Base-by-base conservation (phyloP, 2,329 filamentous ascomycete genomes). In the Teratosphaeria destructans region DNA sequence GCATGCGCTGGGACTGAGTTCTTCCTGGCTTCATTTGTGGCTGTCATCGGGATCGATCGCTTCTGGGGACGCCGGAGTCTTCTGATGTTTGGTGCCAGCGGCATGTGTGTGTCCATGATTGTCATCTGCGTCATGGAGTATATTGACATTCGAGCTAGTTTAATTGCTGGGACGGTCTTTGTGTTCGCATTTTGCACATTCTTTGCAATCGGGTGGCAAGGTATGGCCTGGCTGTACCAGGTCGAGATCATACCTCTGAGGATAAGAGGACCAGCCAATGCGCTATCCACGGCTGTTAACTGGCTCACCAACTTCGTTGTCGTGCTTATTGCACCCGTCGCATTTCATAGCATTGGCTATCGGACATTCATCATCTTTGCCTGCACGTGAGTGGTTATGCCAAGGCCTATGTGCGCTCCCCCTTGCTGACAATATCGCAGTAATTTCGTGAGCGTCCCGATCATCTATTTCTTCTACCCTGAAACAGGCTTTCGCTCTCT, bases 61-160 rank as follows among this genome's bases (percentile, higher is more conserved):
- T 72, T 79, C 59, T 62, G 60, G 60, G 78, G 78, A 16, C 76
- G 88, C 32, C 81, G 87, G 19, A 82, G 82, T 67, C 80, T 90
- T 62, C 89, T 90, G 85, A 74, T 90, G 27, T 83, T 88, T 62
- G 87, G 87, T 57, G 83, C 83, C 1, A 62, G 61, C 3, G 66
- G 66, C 47, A 65, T 65, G 63, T 60, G 61, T 11, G 16, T 65
- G 8, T 71, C 65, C 14, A 70, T 70, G 68, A 60, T 62, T 3
- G 61, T 71, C 12, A 54, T 62, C 34, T 53, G 29, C 35, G 60
- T 62, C 53, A 59, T 62, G 57, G 11, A 47, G 5, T 62, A 59
- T 52, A 37, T 62, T 14, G 12, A 60, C 53, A 52, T 53, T 7
- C 16, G 34, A 27, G 27, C 34, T 27, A 57, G 29, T 47, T 34